These are phyloP conservation scores for Tubosaeta brunneosetosa DNA, from an alignment of 768 basidiomycete species.

Conservation along the genomic window DNA sequence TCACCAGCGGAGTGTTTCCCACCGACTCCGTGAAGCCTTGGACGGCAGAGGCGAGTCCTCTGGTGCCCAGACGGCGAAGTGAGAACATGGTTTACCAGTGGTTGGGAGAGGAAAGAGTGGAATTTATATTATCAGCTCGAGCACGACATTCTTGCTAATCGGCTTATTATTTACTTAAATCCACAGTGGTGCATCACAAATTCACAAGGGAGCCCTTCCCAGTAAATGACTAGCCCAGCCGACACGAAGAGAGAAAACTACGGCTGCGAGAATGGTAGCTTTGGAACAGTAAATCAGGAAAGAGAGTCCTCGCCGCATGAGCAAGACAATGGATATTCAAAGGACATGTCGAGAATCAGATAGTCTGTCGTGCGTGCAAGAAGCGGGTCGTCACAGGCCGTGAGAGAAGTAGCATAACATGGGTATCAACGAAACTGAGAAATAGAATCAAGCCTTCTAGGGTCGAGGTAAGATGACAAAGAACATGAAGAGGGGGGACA, in stretches of 20 bases:
- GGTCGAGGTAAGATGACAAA: constrained; percentile 22
- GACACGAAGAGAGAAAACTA: constrained; percentile 17
- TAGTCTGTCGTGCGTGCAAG: constrained; percentile 35
- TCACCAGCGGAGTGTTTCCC: constrained; percentile 89
- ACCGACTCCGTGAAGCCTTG: constrained; percentile 84
- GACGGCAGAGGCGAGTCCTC: constrained; percentile 45
- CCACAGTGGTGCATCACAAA: constrained; percentile 13
- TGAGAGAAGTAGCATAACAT: constrained; percentile 33
- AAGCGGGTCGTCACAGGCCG: constrained; percentile 31
- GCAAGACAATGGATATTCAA: constrained; percentile 23
- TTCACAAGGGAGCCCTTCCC: constrained; percentile 22
- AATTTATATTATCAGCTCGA: not conserved
- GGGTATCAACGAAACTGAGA: constrained; percentile 29
- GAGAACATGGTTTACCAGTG: constrained; percentile 17
- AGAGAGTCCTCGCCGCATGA: constrained; percentile 15
- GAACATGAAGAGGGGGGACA: constrained; percentile 15
- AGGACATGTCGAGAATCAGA: constrained; percentile 29
- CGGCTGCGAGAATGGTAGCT: constrained; percentile 10
- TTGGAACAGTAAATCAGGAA: constrained; percentile 10
- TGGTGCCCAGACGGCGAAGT: constrained; percentile 28
- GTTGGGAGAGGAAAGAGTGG: not conserved
- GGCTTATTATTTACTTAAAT: not conserved
- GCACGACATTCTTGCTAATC: constrained; percentile 21
- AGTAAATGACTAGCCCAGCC: constrained; percentile 20
- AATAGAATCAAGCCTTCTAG: constrained; percentile 10